Base-by-base conservation (phyloP, 495 filamentous ascomycete species). In the Neurospora discreta region DNA sequence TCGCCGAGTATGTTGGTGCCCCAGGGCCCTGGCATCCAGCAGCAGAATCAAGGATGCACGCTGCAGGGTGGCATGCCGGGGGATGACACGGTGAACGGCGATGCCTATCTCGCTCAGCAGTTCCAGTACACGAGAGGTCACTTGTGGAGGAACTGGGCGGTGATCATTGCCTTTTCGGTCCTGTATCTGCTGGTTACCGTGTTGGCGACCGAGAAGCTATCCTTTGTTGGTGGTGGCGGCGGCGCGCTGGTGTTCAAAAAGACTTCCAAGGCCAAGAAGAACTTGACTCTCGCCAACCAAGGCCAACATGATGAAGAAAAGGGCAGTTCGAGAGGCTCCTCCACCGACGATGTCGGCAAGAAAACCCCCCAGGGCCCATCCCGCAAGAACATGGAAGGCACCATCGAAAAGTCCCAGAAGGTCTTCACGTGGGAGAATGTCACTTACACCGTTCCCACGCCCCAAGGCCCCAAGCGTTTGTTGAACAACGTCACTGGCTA, bases 111-210 rank as follows among this genome's bases (percentile, higher is more conserved):
- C 26, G 74, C 78, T 13, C 82, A 83, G 8, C 89, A 87, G 74
- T 81, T 85, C 39, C 73, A 70, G 60, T 94, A 93, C 76, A 86
- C 82, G 5, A 87, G 89, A 1, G 75, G 78, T 16, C 85, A 95
- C 75, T 78, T 94, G 20, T 95, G 92, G 92, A 89, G 91, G 20
- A 94, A 95, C 77, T 93, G 91, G 76, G 92, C 90, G 68, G 89
- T 94, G 23, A 74, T 93, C 43, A 85, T 93, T 46, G 90, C 89
- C 18, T 93, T 92, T 69, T 86, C 83, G 0, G 85, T 90, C 13
- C 81, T 92, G 2, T 94, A 93, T 71, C 86, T 94, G 39, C 67
- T 89, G 33, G 82, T 94, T 43, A 93, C 91, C 1, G 83, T 90
- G 60, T 68, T 89, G 52, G 89, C 86, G 11, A 82, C 86, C 20